Base-by-base conservation (phyloP, 2,329 filamentous ascomycete species). In the Verticillium tricorpus region DNA sequence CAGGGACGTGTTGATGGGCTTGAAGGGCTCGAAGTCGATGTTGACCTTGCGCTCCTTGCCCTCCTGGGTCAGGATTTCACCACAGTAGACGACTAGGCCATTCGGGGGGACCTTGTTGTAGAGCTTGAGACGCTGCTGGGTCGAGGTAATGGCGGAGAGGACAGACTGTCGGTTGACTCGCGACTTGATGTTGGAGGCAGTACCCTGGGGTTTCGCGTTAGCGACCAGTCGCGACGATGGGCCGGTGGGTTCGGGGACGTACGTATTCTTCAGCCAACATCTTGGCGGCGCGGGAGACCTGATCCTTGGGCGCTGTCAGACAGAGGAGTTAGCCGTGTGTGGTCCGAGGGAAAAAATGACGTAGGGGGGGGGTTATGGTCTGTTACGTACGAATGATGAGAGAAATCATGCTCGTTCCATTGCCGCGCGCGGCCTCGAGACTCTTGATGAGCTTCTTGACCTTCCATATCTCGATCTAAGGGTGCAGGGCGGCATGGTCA, bases 231-330 rank as follows among this genome's bases (percentile, higher is more conserved):
- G 37, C 37, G 37, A 40, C 17, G 37, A 40, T 40, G 14, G 17
- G 12, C 15, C 14, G 15, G 14, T 40, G 37, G 37, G 37, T 5
- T 22, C 19, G 40, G 19, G 59, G 55, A 81, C 90, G 69, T 85
- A 95, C 92, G 76, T 95, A 97, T 91, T 97, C 93, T 97, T 99
- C 95, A 83, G 96, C 96, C 89, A 99, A 90, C 95, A 99, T 99
- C 86, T 98, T 98, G 64, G 95, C 92, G 61, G 92, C 90, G 73
- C 93, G 90, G 56, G 95, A 98, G 67, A 99, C 87, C 81, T 99
- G 95, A 78, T 97, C 93, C 87, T 99, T 99, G 70, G 95, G 95
- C 64, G 95, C 92, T 96, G 72, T 63, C 62, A 58, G 68, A 45
- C 37, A 22, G 39, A 45, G 5, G 31, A 31, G 34, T 19, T 11